Percentiles rank a stretch among this genome's conserved stretches.
These are phyloP conservation scores for Podila clonocystis DNA, from an alignment of 192 early-diverging fungal genomes.

Conservation along the genomic window DNA sequence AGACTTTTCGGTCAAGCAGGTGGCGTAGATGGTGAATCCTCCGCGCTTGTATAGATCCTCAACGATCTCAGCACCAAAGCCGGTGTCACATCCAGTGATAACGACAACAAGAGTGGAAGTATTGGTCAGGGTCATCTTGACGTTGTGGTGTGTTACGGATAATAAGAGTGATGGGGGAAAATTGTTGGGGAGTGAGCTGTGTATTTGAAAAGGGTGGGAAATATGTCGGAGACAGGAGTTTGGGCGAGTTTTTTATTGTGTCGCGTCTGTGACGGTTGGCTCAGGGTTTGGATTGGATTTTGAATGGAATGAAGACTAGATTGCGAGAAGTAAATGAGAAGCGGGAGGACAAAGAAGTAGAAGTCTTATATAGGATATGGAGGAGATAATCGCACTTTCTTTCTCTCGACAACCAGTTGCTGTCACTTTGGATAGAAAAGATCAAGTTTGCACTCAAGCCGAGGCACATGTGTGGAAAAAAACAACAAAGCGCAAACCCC, in stretches of 20 bases:
- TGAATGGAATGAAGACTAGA: not conserved
- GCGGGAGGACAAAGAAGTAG: not conserved
- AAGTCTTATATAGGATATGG: not conserved
- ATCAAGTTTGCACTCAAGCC: too few species aligned
- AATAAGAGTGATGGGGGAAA: not conserved
- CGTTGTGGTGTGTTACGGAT: not conserved
- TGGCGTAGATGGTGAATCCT: conserved; percentile 46
- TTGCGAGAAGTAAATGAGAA: not conserved
- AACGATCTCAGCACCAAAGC: conserved; percentile 45
- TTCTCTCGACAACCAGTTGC: too few species aligned
- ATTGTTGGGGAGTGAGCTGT: not conserved
- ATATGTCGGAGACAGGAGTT: too few species aligned
- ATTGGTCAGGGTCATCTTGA: conserved; percentile 28
- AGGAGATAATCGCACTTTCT: not conserved
- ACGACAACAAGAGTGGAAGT: conserved; percentile 32
- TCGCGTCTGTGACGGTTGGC: too few species aligned
- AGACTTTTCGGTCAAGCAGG: conserved; percentile 34
- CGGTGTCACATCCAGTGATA: conserved; percentile 47
- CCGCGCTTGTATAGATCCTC: conserved; percentile 35
- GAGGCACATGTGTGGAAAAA: too few species aligned
- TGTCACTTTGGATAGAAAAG: conserved; percentile 20
- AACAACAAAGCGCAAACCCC: too few species aligned
- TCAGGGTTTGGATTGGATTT: not conserved
- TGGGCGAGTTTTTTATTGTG: too few species aligned
- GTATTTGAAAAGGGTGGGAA: too few species aligned